These are phyloP conservation scores for Amphicarpaea edgeworthii DNA, from an alignment of 306 rosid genomes.

Conservation along the genomic window DNA sequence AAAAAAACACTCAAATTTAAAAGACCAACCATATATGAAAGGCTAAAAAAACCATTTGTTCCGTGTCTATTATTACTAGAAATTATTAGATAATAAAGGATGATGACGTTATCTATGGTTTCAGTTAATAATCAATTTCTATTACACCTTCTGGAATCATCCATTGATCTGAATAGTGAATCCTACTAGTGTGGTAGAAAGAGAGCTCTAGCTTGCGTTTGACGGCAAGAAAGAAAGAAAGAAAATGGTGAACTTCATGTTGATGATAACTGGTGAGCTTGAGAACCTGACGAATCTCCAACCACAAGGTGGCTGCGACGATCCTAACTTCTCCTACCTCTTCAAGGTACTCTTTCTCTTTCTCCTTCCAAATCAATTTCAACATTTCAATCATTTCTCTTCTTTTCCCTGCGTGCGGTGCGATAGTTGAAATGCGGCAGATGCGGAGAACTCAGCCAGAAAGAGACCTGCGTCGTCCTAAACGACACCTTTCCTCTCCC, in stretches of 20 bases:
- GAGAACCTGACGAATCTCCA: constrained; percentile 86
- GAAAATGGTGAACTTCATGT: constrained; percentile 78
- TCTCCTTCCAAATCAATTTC: background rate
- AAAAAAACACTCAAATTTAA: too few relatives aligned
- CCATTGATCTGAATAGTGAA: too few relatives aligned
- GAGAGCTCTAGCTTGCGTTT: constrained; percentile 1
- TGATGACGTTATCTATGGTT: too few relatives aligned
- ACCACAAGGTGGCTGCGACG: constrained; percentile 91
- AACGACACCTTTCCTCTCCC: constrained; percentile 82
- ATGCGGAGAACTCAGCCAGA: constrained; percentile 87
- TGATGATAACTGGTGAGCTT: constrained; percentile 77
- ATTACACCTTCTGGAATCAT: too few relatives aligned
- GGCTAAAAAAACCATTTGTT: too few relatives aligned
- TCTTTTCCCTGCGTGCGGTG: too few relatives aligned
- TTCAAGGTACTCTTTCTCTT: constrained; percentile 69
- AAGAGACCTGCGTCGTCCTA: constrained; percentile 74
- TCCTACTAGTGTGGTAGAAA: background rate
- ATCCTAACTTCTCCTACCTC: constrained; percentile 76
- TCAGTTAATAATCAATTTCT: too few relatives aligned
- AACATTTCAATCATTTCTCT: background rate
- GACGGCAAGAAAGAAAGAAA: constrained; percentile 10
- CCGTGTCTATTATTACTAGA: too few relatives aligned
- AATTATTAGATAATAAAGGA: too few relatives aligned
- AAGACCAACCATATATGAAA: too few relatives aligned
- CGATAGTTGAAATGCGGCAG: constrained; percentile 78